Evolutionary conservation across 441 rosid genomes (phyloP), one percentile per base, ranked within the genome.

Genomic region (Cnidoscolus chayamansa): DNA sequence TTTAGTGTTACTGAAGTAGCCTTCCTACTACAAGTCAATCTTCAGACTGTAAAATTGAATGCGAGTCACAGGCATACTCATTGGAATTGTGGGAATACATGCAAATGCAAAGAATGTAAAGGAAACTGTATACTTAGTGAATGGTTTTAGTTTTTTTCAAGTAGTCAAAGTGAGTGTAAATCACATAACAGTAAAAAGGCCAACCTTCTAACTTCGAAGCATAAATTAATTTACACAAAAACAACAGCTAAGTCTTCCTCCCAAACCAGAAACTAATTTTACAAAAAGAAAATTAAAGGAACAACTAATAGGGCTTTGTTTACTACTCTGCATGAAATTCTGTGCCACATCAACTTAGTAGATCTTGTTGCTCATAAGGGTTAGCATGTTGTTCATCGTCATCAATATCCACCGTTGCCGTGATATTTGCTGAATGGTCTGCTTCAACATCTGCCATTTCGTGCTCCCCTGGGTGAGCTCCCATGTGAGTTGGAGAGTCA

Each of bases 401-500:
- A 10, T 75, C 65, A 55, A 84, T 65, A 65, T 92, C 91, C 37
- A 87, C 84, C 48, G 79, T 82, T 1, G 86, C 87, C 59, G 63
- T 86, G 77, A 79, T 80, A 78, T 84, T 87, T 4, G 90, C 82
- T 35, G 86, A 74, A 49, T 77, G 71, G 12, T 57, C 70, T 45
- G 72, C 65, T 58, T 81, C 84, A 60, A 79, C 76, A 40, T 78
- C 86, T 12, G 70, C 55, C 50, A 75, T 77, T 70, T 74, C 83
- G 1, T 71, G 49, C 55, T 55, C 79, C 19, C 73, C 19, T 7
- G 73, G 47, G 10, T 30, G 78, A 31, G 63, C 17, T 2, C 63
- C 62, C n/a, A 68, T 31, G 76, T 30, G 73, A 61, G 68, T 48
- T 0, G 83, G 81, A 19, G 80, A 78, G 31, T 47, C 73, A 7